Evolutionary conservation across 2,329 filamentous ascomycete species (phyloP), one percentile per base, ranked within the genome.

Genomic region (Byssoonygena ceratinophila): DNA sequence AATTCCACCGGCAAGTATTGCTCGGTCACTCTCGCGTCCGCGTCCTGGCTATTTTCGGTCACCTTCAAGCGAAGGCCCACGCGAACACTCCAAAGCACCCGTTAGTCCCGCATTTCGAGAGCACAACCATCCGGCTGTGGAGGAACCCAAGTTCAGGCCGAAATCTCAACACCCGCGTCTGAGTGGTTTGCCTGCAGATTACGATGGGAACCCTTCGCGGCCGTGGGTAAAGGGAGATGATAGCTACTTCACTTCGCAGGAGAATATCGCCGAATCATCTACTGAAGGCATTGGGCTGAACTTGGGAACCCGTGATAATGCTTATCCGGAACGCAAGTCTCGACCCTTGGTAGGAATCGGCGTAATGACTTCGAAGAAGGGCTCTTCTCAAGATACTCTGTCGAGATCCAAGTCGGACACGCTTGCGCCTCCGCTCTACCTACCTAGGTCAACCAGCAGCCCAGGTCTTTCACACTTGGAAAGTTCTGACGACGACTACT

Each of bases 21-120:
- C 86, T 55, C 88, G 88, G 61, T 89, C 91, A 50, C 75, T 96
- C 54, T 87, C 69, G 65, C 84, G 85, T 63, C 82, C 81, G 58
- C 80, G 88, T 57, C 85, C 87, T 2, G 86, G 84, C 16, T 94
- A 87, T 69, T 90, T 90, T 65, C 83, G 88, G 37, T 85, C 84
- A 51, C 70, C 84, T 60, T 88, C 83, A 37, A 74, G 81, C 50
- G 84, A 85, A 59, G 59, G 70, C 61, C 63, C 67, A 27, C 62
- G 69, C 36, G 62, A 60, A 5, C 53, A 68, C 40, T 57, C 64
- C 27, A 64, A 60, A 62, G 68, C 58, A 61, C 74, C 41, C 11
- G n/a, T 46, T 8, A 52, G 23, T 20, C 50, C 50, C 25, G 34
- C 43, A 12, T 40, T 41, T 47, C 32, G 23, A 41, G 43, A 41